Percentiles rank a stretch among this genome's conserved stretches.
Conservation (phyloP, 805 yeast genomes). For the Ogataea pignaliae region DNA sequence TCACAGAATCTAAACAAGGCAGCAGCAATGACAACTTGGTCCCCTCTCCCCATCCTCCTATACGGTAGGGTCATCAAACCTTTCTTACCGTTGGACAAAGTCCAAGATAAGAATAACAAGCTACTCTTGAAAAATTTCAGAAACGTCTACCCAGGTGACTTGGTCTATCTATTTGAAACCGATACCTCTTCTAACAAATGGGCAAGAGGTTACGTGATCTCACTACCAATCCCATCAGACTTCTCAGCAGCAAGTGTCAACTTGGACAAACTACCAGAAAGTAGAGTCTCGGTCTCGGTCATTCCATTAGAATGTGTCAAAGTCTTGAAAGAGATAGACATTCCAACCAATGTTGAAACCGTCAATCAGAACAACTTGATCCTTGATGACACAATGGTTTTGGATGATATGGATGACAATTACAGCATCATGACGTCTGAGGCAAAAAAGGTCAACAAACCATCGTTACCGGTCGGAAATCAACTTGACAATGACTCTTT, state of each 20-base stretch:
- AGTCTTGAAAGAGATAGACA: conserved; percentile 35
- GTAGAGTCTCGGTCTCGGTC: conserved; percentile 47
- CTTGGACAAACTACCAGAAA: conserved; percentile 59
- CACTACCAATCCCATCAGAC: conserved; percentile 68
- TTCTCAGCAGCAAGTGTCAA: conserved; percentile 57
- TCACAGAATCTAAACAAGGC: too few species aligned
- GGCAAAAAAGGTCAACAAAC: conserved; percentile 27
- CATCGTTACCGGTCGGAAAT: conserved; percentile 50
- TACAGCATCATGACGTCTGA: conserved; percentile 2
- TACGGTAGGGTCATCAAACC: conserved; percentile 41
- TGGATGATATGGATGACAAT: conserved; percentile 10
- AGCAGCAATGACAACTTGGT: conserved; percentile 33
- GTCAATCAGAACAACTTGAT: conserved; percentile 4
- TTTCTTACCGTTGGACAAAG: conserved; percentile 40
- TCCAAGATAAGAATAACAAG: conserved; percentile 9
- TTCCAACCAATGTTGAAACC: conserved; percentile 2
- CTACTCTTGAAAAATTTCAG: conserved; percentile 21
- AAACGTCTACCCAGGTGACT: conserved; percentile 72
- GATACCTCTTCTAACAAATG: conserved; percentile 46
- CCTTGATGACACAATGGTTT: conserved; percentile 4
- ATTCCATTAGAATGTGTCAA: conserved; percentile 57
- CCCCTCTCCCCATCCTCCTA: conserved; percentile 41
- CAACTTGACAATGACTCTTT: conserved; percentile 40
- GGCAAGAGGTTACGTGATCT: conserved; percentile 74
- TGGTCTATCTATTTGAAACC: conserved; percentile 67